Evolutionary conservation across 331 rosid species (phyloP), one percentile per base, ranked within the genome.

Genomic region (Saraca asoca): DNA sequence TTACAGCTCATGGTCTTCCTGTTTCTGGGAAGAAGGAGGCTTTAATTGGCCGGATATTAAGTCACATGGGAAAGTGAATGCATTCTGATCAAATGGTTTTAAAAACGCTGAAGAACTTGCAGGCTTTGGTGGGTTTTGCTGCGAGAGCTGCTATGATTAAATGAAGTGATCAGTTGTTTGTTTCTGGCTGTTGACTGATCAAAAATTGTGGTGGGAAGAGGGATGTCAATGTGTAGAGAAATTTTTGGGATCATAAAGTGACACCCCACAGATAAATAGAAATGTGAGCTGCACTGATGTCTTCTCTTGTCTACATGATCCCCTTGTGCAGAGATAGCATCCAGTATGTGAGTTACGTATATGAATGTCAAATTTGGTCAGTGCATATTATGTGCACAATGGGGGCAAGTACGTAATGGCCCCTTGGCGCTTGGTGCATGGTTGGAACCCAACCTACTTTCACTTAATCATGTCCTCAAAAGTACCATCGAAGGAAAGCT

Each of bases 1-100:
- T 93, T 64, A 66, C 81, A 33, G 91, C 94, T 12, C 81, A 87
- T 52, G 83, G 77, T 77, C 96, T 93, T 85, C 94, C 98, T 2
- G 82, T 89, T 75, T 73, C 88, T 20, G 96, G 98, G 50, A 93
- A 85, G 87, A 93, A 93, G 76, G 96, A 90, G 66, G 83, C 82
- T 57, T 46, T 93, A 77, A 77, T 89, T 55, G 79, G 87, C 82
- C 75, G 96, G 75, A 93, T 93, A 71, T 75, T 90, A 69, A 82
- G 81, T 49, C 96, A 87, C 75, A 66, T 93, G 91, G 95, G 91
- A 50, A 90, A 84, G 79, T 93, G 80, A 85, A 62, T 66, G n/a
- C 61, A 56, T 29, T 0, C 31, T 51, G 20, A 35, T 10, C 33
- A 15, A 7, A 9, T 24, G 53, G 51, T 64, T n/a, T 17, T 39